Base-by-base conservation (phyloP, 441 rosid species). In the Dalechampia spathulata region DNA sequence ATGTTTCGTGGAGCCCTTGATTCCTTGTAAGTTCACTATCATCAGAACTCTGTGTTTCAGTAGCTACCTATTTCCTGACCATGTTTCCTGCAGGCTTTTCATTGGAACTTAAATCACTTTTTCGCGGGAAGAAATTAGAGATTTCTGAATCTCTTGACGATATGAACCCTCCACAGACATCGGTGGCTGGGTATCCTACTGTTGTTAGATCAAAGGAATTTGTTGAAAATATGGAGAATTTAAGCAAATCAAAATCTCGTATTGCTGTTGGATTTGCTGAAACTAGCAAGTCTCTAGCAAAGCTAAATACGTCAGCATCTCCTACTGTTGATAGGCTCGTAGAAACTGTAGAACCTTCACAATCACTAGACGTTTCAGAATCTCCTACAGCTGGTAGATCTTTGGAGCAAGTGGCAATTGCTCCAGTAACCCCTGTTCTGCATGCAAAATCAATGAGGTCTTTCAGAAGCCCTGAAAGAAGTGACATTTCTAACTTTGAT, bases 401-500 rank as follows among this genome's bases (percentile, higher is more conserved):
- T 44, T 43, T 51, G 10, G 81, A 77, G 48, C 76, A 61, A 72
- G 62, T 54, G 30, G 71, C 68, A 63, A 75, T 85, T 50, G 95
- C 96, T 58, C 92, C 92, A 16, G 83, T 74, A 46, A 87, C 95
- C 12, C 98, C 96, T 0, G 69, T 71, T 62, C 75, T 37, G 60
- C 63, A 42, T 21, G 66, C 78, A 48, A 64, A 65, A 49, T 63
- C 73, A 14, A 34, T 43, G 64, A 81, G 87, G 52, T 64, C 70
- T 43, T 79, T 65, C 46, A 66, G 69, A 57, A 85, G 80, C 64
- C 80, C 72, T 23, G 81, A 60, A 66, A 67, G 74, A 59, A 69
- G 50, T 52, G 73, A 55, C 15, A 55, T 26, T 55, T 62, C 66
- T 41, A 50, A 52, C 47, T 62, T 72, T 7, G 73, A 70, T 60